Percentiles rank a stretch among this genome's conserved stretches.
These are phyloP conservation scores for Malus sylvestris DNA, from an alignment of 306 rosid species.

Conservation along the genomic window DNA sequence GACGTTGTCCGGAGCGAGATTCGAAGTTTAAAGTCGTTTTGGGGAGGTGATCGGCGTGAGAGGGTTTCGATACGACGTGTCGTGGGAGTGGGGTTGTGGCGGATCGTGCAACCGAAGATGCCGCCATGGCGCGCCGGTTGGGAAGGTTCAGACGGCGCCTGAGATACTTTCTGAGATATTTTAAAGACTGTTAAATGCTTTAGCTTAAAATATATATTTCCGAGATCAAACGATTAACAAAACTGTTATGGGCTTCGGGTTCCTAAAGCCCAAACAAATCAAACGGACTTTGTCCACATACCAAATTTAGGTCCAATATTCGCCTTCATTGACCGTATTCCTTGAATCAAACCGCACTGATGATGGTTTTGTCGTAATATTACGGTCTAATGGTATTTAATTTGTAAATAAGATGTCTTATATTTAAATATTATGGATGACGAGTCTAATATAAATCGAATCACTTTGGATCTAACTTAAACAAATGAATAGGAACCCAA, in stretches of 20 bases:
- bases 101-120: conserved; percentile 19
- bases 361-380: too few relatives aligned
- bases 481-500: not conserved
- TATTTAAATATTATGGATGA: too few relatives aligned
- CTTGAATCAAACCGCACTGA: too few relatives aligned
- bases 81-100: not conserved
- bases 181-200: not conserved
- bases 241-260: not conserved
- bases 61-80: not conserved
- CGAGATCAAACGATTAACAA: too few relatives aligned
- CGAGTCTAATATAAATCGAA: too few relatives aligned
- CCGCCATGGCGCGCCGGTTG: conserved; percentile 19
- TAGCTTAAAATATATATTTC: not conserved
- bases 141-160: not conserved
- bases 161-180: not conserved
- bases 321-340: not conserved
- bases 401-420: too few relatives aligned
- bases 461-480: not conserved
- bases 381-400: too few relatives aligned
- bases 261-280: not conserved
- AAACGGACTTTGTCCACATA: not conserved
- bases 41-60: conserved; percentile 3
- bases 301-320: not conserved
- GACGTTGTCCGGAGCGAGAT: conserved; percentile 26
- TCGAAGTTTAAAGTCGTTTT: not conserved